Evolutionary conservation across 2,329 filamentous ascomycete species (phyloP).

Genomic region (Hypoxylon sp.): DNA sequence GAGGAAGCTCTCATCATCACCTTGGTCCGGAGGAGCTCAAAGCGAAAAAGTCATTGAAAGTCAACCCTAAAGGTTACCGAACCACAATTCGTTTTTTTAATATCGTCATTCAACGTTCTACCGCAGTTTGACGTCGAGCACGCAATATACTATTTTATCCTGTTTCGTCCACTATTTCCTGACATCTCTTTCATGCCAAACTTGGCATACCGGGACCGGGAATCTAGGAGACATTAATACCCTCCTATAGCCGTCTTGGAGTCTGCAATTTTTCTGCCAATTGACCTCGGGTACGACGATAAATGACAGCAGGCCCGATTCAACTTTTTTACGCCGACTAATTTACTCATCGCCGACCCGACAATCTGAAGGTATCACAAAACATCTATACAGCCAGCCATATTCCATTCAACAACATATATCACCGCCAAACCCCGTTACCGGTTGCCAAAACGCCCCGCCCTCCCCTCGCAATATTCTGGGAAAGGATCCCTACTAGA

Average conservation of each 20-base stretch:
- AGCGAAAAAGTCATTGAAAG: constrained; percentile 29
- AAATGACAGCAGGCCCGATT: constrained; percentile 18
- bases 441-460: constrained; percentile 30
- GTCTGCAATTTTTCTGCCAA: constrained; percentile 14
- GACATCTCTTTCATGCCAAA: constrained; percentile 22
- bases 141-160: constrained; percentile 34
- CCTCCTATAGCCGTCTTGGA: constrained; percentile 16
- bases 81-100: constrained; percentile 35
- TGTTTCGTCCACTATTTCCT: constrained; percentile 16
- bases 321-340: constrained; percentile 6
- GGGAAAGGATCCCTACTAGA: constrained; percentile 31
- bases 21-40: constrained; percentile 25
- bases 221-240: constrained; percentile 22
- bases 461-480: constrained; percentile 32
- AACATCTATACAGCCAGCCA: constrained; percentile 18
- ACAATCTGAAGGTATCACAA: constrained; percentile 13
- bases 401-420: too few species aligned
- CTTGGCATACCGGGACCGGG: constrained; percentile 27
- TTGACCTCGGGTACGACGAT: constrained; percentile 7
- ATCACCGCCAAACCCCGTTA: too few species aligned
- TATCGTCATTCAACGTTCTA: constrained; percentile 44
- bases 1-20: constrained; percentile 22
- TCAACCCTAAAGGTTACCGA: constrained; percentile 29
- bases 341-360: constrained; percentile 4
- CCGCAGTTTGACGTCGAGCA: constrained; percentile 38